Evolutionary conservation across 441 rosid species (phyloP).

Genomic region (Adansonia madagascariensis): DNA sequence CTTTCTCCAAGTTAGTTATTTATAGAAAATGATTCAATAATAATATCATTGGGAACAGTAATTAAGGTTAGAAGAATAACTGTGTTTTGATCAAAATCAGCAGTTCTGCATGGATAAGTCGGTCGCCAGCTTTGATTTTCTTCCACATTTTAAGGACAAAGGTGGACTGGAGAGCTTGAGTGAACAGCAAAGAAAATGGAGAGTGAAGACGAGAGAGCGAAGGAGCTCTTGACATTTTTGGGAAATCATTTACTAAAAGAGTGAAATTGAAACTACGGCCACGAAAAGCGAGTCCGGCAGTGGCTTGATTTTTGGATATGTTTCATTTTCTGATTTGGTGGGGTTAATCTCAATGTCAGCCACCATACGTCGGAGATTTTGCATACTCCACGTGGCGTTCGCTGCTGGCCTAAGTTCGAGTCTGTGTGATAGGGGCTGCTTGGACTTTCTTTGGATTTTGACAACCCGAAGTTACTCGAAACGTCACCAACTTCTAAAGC

Average conservation of each 20-base stretch:
- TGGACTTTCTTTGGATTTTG: background rate
- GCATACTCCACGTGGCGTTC: background rate
- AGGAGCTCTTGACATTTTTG: slow-evolving; percentile 49
- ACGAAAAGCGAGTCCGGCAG: background rate
- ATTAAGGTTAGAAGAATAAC: slow-evolving; percentile 35
- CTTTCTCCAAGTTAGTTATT: background rate
- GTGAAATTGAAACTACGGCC: background rate
- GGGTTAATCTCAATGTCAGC: slow-evolving; percentile 22
- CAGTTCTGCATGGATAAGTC: slow-evolving; percentile 65
- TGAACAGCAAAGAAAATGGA: slow-evolving; percentile 58
- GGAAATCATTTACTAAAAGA: background rate
- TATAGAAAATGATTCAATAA: background rate
- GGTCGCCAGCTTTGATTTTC: slow-evolving; percentile 46
- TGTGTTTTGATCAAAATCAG: slow-evolving; percentile 85
- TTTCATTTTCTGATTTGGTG: slow-evolving; percentile 24
- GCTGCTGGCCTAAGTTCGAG: background rate
- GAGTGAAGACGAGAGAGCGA: slow-evolving; percentile 61
- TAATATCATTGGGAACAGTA: background rate
- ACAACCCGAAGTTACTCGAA: no score
- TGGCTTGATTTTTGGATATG: background rate
- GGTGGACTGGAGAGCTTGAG: slow-evolving; percentile 40
- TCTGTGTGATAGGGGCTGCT: no score
- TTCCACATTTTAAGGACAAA: slow-evolving; percentile 30
- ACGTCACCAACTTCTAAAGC: no score
- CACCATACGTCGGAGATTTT: slow-evolving; percentile 9